Base-by-base conservation (phyloP, 176 grass and related monocot genomes). In the Microstegium vimineum region DNA sequence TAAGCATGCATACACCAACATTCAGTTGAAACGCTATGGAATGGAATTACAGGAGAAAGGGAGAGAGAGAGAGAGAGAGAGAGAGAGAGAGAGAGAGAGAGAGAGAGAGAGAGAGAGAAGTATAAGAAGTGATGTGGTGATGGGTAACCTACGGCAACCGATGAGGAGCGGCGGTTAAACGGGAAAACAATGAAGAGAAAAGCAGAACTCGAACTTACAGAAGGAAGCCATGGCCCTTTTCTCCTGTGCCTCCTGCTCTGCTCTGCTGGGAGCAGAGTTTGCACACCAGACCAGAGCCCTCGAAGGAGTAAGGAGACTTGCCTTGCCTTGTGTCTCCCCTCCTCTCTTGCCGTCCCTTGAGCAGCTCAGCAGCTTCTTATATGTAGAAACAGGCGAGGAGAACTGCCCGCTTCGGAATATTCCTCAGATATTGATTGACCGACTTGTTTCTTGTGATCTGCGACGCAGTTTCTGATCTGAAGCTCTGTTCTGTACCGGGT, bases 321-420 rank as follows among this genome's bases (percentile, higher is more conserved):
- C n/a, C n/a, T n/a, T n/a, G 40, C 31, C 16, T 65, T 32, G 34
- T 4, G 40, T 43, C 25, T 15, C 41, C 75, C n/a, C 52, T 26
- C 56, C 20, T 20, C 51, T 56, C 20, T 57, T 23, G 56, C n/a
- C 3, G n/a, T 60, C 9, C 54, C 54, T 59, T 25, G 54, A 1
- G 54, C 22, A 59, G n/a, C n/a, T n/a, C n/a, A n/a, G n/a, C n/a
- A n/a, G 20, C 54, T 59, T 11, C 56, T 60, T 60, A 60, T 60
- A 26, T 26, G 10, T 26, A 60, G 0, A 60, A 41, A 41, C 12
- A 46, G 38, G 4, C 10, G 54, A 57, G 52, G n/a, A n/a, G n/a
- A n/a, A n/a, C n/a, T n/a, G n/a, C n/a, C 37, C 25, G 33, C 40
- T 40, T 70, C 2, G 18, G 76, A 85, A 89, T 85, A 89, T 89